Evolutionary conservation across 768 basidiomycete genomes (phyloP).

Genomic region (Leucosporidium yakuticum): DNA sequence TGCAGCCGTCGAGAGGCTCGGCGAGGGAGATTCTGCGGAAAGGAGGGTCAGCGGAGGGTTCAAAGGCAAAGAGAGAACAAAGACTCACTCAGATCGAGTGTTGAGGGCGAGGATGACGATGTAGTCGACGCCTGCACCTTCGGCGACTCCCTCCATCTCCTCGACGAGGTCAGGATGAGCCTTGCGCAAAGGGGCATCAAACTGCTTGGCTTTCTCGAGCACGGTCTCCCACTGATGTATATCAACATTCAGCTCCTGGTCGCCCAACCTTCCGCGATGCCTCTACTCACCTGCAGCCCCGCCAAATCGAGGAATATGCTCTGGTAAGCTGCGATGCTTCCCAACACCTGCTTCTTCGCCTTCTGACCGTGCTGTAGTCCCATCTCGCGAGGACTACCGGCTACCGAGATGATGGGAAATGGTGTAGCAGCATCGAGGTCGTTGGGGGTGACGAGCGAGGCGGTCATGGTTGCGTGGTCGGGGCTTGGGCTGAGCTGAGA

Average conservation of each 20-base stretch:
- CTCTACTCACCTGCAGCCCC: neutral
- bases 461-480: no score
- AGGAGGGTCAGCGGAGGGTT: neutral
- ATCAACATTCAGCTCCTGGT: no score
- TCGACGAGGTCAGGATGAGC: conserved; percentile 2
- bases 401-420: no score
- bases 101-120: conserved; percentile 5
- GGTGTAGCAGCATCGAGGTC: no score
- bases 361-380: no score
- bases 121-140: conserved; percentile 5
- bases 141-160: conserved; percentile 13
- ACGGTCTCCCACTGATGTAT: neutral
- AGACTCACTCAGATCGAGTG: conserved; percentile 2
- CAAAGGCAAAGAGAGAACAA: neutral
- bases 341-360: no score
- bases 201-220: neutral
- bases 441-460: no score
- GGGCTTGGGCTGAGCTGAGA: no score
- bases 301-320: conserved; percentile 8
- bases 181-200: neutral
- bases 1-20: neutral
- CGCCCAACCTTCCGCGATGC: no score
- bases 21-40: neutral
- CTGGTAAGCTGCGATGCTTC: neutral
- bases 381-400: no score